A percentile compares a stretch with the other conserved stretches of the same genome.
These are phyloP conservation scores for Urtica urens DNA, from an alignment of 306 rosid species.

Conservation along the genomic window DNA sequence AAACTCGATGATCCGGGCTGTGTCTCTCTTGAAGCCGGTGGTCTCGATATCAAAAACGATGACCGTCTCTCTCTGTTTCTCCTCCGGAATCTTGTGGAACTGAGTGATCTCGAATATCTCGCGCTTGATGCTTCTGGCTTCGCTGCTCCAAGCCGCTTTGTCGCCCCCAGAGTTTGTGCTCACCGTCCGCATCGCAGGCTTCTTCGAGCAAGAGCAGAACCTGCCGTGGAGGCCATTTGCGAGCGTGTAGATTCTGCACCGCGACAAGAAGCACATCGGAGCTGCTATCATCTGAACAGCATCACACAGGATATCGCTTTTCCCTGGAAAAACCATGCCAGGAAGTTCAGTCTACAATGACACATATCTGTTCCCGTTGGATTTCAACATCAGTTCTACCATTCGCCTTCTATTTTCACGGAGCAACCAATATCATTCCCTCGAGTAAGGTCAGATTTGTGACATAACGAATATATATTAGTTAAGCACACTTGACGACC, in stretches of 20 bases:
- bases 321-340: slow-evolving; percentile 43
- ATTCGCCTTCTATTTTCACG: too few species aligned
- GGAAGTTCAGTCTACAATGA: too few species aligned
- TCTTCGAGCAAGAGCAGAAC: slow-evolving; percentile 36
- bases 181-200: slow-evolving; percentile 64
- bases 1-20: slow-evolving; percentile 57
- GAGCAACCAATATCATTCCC: too few species aligned
- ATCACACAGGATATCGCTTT: slow-evolving; percentile 20
- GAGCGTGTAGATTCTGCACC: slow-evolving; percentile 44
- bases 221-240: slow-evolving; percentile 36
- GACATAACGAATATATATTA: too few species aligned
- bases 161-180: slow-evolving; percentile 41
- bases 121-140: slow-evolving; percentile 32
- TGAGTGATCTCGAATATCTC: slow-evolving; percentile 42
- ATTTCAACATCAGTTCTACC: too few species aligned
- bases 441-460: too few species aligned
- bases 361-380: too few species aligned
- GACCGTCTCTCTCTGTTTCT: slow-evolving; percentile 56
- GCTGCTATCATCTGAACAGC: slow-evolving; percentile 46
- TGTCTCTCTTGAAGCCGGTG: slow-evolving; percentile 52
- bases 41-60: slow-evolving; percentile 72
- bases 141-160: slow-evolving; percentile 25
- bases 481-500: too few species aligned
- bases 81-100: slow-evolving; percentile 42
- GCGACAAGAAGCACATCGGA: slow-evolving; percentile 62